phyloP scores from a whole-genome alignment of 768 basidiomycete genomes.

The Pisolithus albus region DNA sequence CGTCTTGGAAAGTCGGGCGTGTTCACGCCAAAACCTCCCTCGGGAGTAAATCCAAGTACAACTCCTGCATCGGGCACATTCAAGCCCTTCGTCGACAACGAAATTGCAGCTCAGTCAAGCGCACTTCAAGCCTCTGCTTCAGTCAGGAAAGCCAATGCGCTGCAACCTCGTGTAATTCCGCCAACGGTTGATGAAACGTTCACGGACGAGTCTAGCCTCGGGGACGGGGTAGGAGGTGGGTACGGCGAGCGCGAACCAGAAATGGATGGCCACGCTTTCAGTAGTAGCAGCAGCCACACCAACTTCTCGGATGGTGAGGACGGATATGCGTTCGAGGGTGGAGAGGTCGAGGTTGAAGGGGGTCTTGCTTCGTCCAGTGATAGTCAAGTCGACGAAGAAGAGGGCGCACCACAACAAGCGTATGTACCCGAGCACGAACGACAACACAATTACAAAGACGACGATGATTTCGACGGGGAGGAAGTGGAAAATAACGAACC shows the following conservation, averaged over 20 bases:
- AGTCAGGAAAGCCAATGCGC: conserved; percentile 12
- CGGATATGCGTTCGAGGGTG: conserved; percentile 26
- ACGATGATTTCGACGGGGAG: conserved; percentile 17
- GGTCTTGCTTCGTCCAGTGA: conserved; percentile 25
- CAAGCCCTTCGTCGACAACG: conserved; percentile 31
- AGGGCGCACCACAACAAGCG: conserved; percentile 11
- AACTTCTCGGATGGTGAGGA: conserved; percentile 30
- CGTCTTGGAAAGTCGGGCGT: conserved; percentile 15
- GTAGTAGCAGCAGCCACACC: conserved; percentile 20
- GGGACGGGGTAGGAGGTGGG: conserved; percentile 12
- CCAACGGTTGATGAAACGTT: conserved; percentile 21
- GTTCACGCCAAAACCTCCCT: conserved; percentile 41
- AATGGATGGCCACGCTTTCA: conserved; percentile 16
- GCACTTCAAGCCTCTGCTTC: conserved; percentile 12
- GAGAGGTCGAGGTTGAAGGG: conserved; percentile 18
- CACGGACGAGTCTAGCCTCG: conserved; percentile 28
- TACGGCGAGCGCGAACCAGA: conserved; percentile 13
- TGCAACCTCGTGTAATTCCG: conserved; percentile 15
- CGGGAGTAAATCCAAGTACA: conserved; percentile 6
- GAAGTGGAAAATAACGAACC: conserved; percentile 35
- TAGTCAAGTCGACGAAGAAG: conserved; percentile 27
- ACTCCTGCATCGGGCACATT: conserved; percentile 19
- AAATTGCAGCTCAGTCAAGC: conserved; percentile 5
- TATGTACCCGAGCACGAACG: conserved; percentile 12
- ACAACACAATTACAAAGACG: conserved; percentile 23